Evolutionary conservation across 345 rosid genomes (phyloP).

Genomic region (Gossypium bickii): DNA sequence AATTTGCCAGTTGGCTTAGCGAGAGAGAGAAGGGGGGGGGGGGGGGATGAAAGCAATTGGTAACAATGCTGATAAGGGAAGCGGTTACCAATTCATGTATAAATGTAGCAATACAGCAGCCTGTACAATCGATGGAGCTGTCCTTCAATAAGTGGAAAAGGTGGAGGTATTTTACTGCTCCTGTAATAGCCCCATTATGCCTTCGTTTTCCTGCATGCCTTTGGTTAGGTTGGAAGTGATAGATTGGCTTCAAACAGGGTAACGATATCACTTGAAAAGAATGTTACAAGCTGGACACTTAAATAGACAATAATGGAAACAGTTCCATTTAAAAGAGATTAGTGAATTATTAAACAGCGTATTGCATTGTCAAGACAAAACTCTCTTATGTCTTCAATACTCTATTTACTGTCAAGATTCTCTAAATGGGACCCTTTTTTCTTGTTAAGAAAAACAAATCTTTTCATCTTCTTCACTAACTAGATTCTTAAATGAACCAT

Average conservation of each 20-base stretch:
- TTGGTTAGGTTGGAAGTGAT: not conserved
- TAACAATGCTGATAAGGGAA: conserved; percentile 22
- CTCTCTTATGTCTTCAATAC: not conserved
- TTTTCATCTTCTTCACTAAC: not conserved
- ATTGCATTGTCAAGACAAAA: not conserved
- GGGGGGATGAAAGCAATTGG: conserved; percentile 14
- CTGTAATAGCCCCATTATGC: not conserved
- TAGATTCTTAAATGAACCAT: not conserved
- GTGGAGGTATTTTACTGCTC: conserved; percentile 10
- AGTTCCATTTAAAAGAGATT: not conserved
- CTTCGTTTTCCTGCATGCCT: conserved; percentile 3
- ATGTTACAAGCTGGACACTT: not conserved
- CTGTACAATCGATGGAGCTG: conserved; percentile 10
- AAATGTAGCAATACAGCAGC: conserved; percentile 14
- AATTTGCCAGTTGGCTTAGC: conserved; percentile 61
- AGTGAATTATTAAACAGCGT: not conserved
- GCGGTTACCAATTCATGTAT: conserved; percentile 19
- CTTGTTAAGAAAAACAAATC: not conserved
- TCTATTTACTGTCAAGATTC: conserved; percentile 1
- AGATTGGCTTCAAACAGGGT: not conserved
- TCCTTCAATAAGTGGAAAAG: conserved; percentile 3
- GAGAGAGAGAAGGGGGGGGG: conserved; percentile 16
- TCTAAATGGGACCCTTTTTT: not conserved
- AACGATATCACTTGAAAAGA: not conserved
- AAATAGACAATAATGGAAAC: not conserved